Conservation (phyloP, 1,284 basidiomycete species). For the Malassezia obtusa region DNA sequence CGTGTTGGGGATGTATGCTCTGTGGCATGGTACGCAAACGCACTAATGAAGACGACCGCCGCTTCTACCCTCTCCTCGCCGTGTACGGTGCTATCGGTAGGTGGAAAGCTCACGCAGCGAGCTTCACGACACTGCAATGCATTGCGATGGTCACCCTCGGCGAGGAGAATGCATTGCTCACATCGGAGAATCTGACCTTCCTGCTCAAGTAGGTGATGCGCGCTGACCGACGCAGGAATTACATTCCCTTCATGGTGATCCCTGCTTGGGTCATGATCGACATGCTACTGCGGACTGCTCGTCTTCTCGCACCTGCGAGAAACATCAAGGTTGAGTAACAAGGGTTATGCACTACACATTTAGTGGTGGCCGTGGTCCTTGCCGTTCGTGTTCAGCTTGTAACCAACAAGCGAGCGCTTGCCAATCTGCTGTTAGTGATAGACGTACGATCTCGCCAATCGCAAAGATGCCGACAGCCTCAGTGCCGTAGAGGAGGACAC, state of each 20-base stretch:
- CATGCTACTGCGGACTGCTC: slow-evolving; percentile 2
- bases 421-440: slow-evolving; percentile 9
- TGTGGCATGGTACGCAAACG: slow-evolving; percentile 6
- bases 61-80: slow-evolving; percentile 14
- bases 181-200: slow-evolving; percentile 10
- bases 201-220: slow-evolving; percentile 15
- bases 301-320: not conserved
- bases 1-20: slow-evolving; percentile 12
- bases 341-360: not conserved
- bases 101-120: not conserved
- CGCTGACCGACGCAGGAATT: slow-evolving; percentile 11
- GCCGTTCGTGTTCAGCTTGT: slow-evolving; percentile 11
- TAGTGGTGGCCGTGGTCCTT: slow-evolving; percentile 8
- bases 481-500: slow-evolving; percentile 66
- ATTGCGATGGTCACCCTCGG: slow-evolving; percentile 15
- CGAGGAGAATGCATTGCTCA: slow-evolving; percentile 11
- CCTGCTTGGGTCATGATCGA: slow-evolving; percentile 9
- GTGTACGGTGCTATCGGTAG: slow-evolving; percentile 16
- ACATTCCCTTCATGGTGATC: slow-evolving; percentile 15
- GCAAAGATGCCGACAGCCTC: slow-evolving; percentile 80
- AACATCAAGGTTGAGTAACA: slow-evolving; percentile 1
- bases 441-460: slow-evolving; percentile 45
- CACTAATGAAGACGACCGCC: slow-evolving; percentile 13
- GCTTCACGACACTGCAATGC: slow-evolving; percentile 20
- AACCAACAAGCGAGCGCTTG: slow-evolving; percentile 18